Evolutionary conservation across 768 basidiomycete species (phyloP), one percentile per base, ranked within the genome.

Genomic region (Amanita rimosa): DNA sequence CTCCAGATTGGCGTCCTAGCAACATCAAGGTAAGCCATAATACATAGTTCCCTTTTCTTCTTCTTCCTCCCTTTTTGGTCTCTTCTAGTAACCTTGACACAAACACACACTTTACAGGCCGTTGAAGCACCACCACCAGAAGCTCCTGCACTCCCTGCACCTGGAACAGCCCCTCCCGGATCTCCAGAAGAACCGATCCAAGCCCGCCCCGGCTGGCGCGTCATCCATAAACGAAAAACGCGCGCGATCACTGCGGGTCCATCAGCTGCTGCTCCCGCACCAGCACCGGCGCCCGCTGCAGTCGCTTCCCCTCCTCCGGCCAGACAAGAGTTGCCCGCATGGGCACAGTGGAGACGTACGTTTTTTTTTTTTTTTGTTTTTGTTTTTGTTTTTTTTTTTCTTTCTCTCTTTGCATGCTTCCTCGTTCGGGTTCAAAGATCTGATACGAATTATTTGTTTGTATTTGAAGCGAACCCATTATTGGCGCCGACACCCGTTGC

Each of bases 281-380:
- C 63, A 4, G 60, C 68, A 10, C 69, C 67, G 14, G 70, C 69
- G 0, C 67, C 72, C 0, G 60, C 57, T 0, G 66, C 72, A 0
- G 60, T 58, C 0, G 66, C 72, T 1, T 70, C 70, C 5, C 64
- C 71, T 7, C 27, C 29, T 9, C 71, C 72, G 0, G 68, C 76
- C 0, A 74, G 76, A 56, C 71, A 74, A 0, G 72, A 74, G 31
- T 16, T 78, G 24, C 85, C 85, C n/a, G 76, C 87, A 1, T 90
- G 87, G 87, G 78, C 86, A 0, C 85, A 88, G 56, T 90, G 86
- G 87, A 73, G 80, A 69, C 87, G 86, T 90, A 60, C 46, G 78
- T 71, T 6, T 9, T 31, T 33, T 3, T 14, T 17, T 3, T 2
- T 6, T 8, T 9, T 4, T 14, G 31, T 3, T 26, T 34, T 39